These are phyloP conservation scores for Epichloe bromicola DNA, from an alignment of 2,329 filamentous ascomycete genomes.

Conservation along the genomic window DNA sequence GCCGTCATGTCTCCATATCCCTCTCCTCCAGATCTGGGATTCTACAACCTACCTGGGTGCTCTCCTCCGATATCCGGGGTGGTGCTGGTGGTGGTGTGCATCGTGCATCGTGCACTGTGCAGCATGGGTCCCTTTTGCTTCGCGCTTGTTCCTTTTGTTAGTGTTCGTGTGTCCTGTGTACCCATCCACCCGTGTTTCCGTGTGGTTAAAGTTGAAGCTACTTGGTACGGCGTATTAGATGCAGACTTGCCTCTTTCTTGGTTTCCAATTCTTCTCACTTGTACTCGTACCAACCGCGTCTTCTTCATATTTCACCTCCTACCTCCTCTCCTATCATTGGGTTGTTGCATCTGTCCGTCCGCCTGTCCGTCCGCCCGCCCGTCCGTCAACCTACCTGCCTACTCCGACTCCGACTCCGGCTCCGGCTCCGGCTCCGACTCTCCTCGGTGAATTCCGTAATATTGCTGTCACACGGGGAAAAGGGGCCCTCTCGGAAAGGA, in stretches of 20 bases:
- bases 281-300: not conserved
- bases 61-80: not conserved
- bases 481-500: not conserved
- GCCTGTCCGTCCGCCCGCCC: too few relatives aligned
- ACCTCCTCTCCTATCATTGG: too few relatives aligned
- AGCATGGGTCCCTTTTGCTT: not conserved
- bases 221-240: not conserved
- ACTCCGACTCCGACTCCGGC: too few relatives aligned
- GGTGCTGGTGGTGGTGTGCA: not conserved
- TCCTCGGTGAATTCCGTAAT: not conserved
- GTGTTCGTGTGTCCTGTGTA: not conserved
- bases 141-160: not conserved
- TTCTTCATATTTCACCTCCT: too few relatives aligned
- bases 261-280: not conserved
- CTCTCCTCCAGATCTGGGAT: not conserved
- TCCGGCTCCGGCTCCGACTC: not conserved
- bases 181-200: not conserved
- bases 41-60: not conserved
- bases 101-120: not conserved
- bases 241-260: not conserved
- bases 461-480: not conserved
- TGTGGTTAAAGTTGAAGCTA: not conserved
- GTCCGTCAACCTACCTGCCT: too few relatives aligned
- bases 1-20: constrained; percentile 1
- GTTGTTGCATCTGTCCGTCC: too few relatives aligned